Percentiles rank a stretch among this genome's conserved stretches.
Conservation (phyloP, 345 rosid species). For the Eucalyptus pauciflora region DNA sequence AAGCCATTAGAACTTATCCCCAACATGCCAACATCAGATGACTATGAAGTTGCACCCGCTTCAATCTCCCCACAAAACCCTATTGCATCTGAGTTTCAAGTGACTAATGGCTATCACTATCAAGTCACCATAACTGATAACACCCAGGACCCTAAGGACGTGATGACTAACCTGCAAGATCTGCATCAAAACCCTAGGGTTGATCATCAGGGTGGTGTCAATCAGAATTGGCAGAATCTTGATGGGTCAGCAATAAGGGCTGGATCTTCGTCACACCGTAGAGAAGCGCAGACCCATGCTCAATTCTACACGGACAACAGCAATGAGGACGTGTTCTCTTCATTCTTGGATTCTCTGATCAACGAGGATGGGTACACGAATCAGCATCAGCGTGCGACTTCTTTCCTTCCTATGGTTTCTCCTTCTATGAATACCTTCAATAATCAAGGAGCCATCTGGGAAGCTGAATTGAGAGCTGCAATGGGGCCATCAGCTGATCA, state of each 20-base stretch:
- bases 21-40: background rate
- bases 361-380: conserved; percentile 16
- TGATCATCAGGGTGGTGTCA: background rate
- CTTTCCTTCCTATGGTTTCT: background rate
- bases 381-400: background rate
- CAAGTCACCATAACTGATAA: background rate
- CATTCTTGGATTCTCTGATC: conserved; percentile 53
- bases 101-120: background rate
- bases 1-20: conserved; percentile 27
- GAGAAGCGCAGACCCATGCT: background rate
- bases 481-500: background rate
- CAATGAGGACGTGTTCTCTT: conserved; percentile 50
- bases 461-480: background rate
- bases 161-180: background rate
- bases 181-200: background rate
- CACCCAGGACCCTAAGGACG: background rate
- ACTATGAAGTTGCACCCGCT: background rate
- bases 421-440: background rate
- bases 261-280: background rate
- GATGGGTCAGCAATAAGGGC: background rate
- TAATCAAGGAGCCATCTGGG: background rate
- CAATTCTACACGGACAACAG: conserved; percentile 8
- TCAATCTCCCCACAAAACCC: conserved; percentile 4
- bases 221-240: background rate
- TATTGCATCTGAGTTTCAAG: background rate